Evolutionary conservation across 2,329 filamentous ascomycete genomes (phyloP), one percentile per base, ranked within the genome.

Genomic region (Harringtonia aguacate): DNA sequence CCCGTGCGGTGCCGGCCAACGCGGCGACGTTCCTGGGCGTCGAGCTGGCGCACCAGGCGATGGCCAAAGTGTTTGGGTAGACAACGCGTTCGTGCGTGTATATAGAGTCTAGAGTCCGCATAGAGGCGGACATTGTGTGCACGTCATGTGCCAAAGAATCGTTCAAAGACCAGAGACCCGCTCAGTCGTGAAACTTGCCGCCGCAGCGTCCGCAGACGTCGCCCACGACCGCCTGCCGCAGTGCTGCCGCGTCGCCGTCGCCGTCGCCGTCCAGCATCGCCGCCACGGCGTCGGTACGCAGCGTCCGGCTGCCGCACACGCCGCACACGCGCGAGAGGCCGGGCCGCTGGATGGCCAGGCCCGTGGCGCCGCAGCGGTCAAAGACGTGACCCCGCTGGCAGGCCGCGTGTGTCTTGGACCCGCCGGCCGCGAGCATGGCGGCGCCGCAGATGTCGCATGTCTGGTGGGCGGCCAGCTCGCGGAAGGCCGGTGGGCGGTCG

Each of bases 1-100:
- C 88, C 12, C 80, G 92, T 64, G 92, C 92, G 5, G 88, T 97
- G 36, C 92, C 92, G 8, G 92, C 92, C 10, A 98, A 98, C 60
- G 92, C 92, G 2, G 92, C 92, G 28, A 97, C 92, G 3, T 98
- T 98, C 57, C 65, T 89, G 56, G 85, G 86, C 12, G 85, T 92
- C 8, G 86, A 92, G 68, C 63, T 90, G 61, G 86, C 86, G 36
- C 85, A 92, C 58, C 81, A 86, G 64, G 80, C 80, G 37, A 87
- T 92, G 84, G 81, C 77, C 52, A 88, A 80, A 72, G 66, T 75
- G 39, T 86, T 90, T 59, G 77, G 69, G 18, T 71, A 52, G 57
- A 30, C 4, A 30, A 13, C 9, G 4, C 8, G n/a, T 8, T 8
- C 4, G 5, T 6, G 28, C 10, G 36, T 13, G 35, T 34, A 34